These are phyloP conservation scores for Nitzschia palea DNA, from an alignment of 108 stramenopile genomes.

Conservation along the genomic window DNA sequence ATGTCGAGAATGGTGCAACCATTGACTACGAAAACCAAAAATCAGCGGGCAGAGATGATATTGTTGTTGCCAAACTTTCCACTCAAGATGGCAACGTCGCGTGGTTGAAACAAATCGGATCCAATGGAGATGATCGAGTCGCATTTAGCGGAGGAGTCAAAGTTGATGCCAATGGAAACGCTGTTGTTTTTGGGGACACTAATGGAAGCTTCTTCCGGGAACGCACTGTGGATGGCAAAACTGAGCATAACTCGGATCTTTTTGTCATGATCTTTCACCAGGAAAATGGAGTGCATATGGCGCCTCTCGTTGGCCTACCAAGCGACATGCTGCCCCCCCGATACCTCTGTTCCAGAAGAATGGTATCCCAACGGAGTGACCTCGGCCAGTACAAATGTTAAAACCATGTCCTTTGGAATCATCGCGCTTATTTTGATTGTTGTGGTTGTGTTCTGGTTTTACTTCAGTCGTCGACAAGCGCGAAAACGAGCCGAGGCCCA, in stretches of 20 bases:
- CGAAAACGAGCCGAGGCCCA: conserved; percentile 19
- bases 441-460: not conserved
- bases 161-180: conserved; percentile 42
- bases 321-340: not conserved
- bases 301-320: not conserved
- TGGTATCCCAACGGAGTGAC: conserved; percentile 6
- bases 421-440: not conserved
- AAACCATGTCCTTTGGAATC: not conserved
- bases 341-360: conserved; percentile 16
- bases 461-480: not conserved
- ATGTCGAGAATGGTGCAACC: conserved; percentile 34
- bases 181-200: conserved; percentile 50
- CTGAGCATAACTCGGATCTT: conserved; percentile 11
- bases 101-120: conserved; percentile 51
- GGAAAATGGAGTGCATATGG: conserved; percentile 6
- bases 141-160: conserved; percentile 40
- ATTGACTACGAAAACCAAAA: not conserved
- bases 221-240: conserved; percentile 6
- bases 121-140: conserved; percentile 40
- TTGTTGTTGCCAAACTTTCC: conserved; percentile 41
- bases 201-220: conserved; percentile 41
- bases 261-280: conserved; percentile 32
- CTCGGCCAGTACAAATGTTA: not conserved
- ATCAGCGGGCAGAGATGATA: conserved; percentile 46
- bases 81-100: conserved; percentile 23